phyloP scores from a whole-genome alignment of 2,329 filamentous ascomycete species.

The Cladobotryum mycophilum region DNA sequence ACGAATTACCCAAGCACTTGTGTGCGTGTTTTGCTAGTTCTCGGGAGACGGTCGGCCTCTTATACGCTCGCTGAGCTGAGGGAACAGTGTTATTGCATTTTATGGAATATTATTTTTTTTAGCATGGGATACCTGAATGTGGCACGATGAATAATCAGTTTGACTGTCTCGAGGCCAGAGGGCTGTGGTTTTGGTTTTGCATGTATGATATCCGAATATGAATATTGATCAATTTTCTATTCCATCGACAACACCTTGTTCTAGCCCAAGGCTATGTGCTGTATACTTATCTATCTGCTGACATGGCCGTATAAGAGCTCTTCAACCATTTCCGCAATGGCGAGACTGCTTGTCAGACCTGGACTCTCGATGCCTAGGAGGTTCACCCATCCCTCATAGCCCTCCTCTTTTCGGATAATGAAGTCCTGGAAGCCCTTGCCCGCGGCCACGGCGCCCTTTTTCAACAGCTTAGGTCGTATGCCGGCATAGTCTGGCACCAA shows the following conservation, averaged over 20 bases:
- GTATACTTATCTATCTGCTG: background rate
- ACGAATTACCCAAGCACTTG: background rate
- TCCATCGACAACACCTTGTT: no score
- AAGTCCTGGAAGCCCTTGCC: constrained; percentile 77
- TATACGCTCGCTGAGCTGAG: background rate
- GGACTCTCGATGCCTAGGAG: constrained; percentile 90
- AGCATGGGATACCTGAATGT: constrained; percentile 8
- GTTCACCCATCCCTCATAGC: constrained; percentile 79
- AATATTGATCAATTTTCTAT: background rate
- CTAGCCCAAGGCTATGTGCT: no score
- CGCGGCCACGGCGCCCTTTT: constrained; percentile 52
- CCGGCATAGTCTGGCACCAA: constrained; percentile 83
- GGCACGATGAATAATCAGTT: background rate
- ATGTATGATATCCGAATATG: constrained; percentile 8
- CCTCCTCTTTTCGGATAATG: constrained; percentile 68
- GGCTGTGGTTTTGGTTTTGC: background rate
- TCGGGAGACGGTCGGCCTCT: no score
- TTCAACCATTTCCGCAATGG: constrained; percentile 73
- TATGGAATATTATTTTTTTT: background rate
- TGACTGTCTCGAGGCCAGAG: background rate
- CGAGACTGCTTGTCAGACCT: constrained; percentile 78
- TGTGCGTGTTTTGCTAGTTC: background rate
- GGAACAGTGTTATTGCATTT: background rate
- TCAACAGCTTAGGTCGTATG: constrained; percentile 76
- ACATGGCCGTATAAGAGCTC: constrained; percentile 38